Conservation (phyloP, 352 stramenopile genomes). For the Halophytophthora batemanensis region DNA sequence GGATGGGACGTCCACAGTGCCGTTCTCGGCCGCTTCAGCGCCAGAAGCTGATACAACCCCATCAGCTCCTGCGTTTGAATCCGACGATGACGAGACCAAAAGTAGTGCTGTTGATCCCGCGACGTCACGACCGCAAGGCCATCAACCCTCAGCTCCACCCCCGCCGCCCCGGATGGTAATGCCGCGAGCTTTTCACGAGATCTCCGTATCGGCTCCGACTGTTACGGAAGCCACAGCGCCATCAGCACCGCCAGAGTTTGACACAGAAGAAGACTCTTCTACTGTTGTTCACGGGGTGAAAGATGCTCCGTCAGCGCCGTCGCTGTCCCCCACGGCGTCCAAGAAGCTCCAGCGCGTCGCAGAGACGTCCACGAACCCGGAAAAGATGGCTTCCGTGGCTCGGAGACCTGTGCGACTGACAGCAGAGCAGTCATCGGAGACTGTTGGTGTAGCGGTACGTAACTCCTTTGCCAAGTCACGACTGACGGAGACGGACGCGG, state of each 20-base stretch:
- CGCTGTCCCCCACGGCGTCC: constrained; percentile 37
- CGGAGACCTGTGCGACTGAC: constrained; percentile 9
- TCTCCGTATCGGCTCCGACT: constrained; percentile 9
- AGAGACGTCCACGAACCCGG: constrained; percentile 9
- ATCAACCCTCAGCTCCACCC: constrained; percentile 8
- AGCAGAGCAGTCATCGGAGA: constrained; percentile 17
- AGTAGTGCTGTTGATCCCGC: too few species aligned
- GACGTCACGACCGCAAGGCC: too few species aligned
- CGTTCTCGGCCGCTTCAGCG: not conserved
- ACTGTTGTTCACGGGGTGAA: constrained; percentile 6
- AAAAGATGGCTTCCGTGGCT: constrained; percentile 18
- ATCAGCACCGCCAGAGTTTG: constrained; percentile 29
- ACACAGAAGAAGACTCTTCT: constrained; percentile 14
- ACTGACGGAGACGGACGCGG: constrained; percentile 27
- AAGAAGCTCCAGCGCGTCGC: constrained; percentile 37
- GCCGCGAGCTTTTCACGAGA: constrained; percentile 28
- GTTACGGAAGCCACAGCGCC: constrained; percentile 7
- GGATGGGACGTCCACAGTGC: not conserved
- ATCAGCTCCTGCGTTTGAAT: constrained; percentile 30
- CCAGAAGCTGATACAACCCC: constrained; percentile 8
- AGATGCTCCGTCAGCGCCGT: constrained; percentile 32
- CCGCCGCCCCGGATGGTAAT: constrained; percentile 14
- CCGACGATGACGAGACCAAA: constrained; percentile 8
- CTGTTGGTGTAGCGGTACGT: constrained; percentile 29
- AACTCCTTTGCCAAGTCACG: constrained; percentile 49